Base-by-base conservation (phyloP, 164 flowering plant species). In the Aristolochia fimbriata region DNA sequence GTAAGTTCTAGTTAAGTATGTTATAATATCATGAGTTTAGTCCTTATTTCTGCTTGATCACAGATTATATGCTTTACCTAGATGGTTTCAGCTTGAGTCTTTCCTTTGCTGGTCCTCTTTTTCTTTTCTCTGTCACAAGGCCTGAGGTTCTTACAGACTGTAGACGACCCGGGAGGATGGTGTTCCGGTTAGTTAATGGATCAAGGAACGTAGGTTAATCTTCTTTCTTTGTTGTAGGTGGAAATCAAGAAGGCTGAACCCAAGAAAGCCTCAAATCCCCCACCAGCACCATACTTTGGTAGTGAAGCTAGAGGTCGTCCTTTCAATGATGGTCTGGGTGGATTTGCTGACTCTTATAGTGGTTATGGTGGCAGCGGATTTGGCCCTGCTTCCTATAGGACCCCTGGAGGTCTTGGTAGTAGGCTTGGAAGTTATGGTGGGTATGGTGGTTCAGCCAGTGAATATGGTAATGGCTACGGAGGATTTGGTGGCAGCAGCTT, bases 241-340 rank as follows among this genome's bases (percentile, higher is more conserved):
- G 98, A 92, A 82, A 75, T 92, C 83, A 92, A 89, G 91, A 92
- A 87, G 76, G 98, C 96, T 68, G 98, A 89, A 83, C 97, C 98
- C 74, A 89, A 86, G 93, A 89, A 87, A 82, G 47, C 90, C 87
- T 92, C 94, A 68, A 82, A 84, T 76, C 85, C 83, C 75, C 73
- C 84, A 63, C 75, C 77, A 67, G 74, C 55, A 57, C 72, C 89
- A 72, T 63, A 88, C 52, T 86, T 71, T 76, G 82, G 76, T 83
- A 83, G 92, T 66, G 76, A 88, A 55, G 70, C 87, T 88, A 88
- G 93, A 88, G 80, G 68, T 6, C 95, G 86, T 56, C 54, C 83
- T 23, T 84, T 62, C 64, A 72, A 67, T 73, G 96, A 80, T 71
- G 72, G 77, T 64, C 72, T 67, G 70, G 79, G 88, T 68, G 88